Conservation (phyloP, 345 rosid species). For the Murraya koenigii region DNA sequence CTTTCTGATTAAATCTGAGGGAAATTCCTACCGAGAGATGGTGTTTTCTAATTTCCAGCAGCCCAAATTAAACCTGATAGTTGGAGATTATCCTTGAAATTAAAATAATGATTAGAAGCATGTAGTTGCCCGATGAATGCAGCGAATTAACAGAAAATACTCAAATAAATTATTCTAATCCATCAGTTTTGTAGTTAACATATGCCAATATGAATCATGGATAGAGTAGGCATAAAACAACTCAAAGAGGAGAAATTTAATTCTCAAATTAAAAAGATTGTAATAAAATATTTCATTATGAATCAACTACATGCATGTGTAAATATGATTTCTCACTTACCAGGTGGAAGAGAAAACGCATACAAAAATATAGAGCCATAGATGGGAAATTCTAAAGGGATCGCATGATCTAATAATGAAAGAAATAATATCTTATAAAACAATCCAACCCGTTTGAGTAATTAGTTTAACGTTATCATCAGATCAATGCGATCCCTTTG, state of each 20-base stretch:
- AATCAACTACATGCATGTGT: no score
- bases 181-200: background rate
- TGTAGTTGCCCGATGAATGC: background rate
- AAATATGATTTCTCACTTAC: background rate
- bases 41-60: background rate
- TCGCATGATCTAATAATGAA: slow-evolving; percentile 54
- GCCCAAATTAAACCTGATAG: background rate
- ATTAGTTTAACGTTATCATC: slow-evolving; percentile 1
- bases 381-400: slow-evolving; percentile 62
- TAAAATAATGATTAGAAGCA: background rate
- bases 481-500: slow-evolving; percentile 87
- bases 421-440: background rate
- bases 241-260: background rate
- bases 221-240: background rate
- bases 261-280: no score
- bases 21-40: background rate
- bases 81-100: background rate
- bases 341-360: background rate
- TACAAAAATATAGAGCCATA: slow-evolving; percentile 27
- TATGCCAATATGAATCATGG: background rate
- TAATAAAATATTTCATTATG: no score
- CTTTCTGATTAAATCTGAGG: background rate
- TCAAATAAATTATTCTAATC: no score
- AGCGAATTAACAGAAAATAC: background rate
- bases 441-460: no score